Base-by-base conservation (phyloP, 768 basidiomycete species). In the Daedaleopsis nitida region DNA sequence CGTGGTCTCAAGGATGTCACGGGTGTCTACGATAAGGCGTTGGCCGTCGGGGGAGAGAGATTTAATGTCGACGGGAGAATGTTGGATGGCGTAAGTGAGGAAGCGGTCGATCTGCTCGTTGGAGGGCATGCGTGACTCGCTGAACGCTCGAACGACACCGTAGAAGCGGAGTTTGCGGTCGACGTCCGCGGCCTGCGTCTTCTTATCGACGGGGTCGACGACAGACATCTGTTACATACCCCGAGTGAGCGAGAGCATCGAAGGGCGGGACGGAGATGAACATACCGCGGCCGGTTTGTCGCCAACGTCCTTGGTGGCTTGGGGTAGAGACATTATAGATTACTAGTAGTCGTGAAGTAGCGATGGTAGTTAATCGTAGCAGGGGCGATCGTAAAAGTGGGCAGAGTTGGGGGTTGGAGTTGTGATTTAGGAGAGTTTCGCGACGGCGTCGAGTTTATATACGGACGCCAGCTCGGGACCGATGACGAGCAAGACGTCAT, bases 131-230 rank as follows among this genome's bases (percentile, higher is more conserved):
- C 87, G 86, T 23, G 91, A 92, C 53, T 86, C 79, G 50, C 91
- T 83, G 70, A 97, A 85, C 0, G 94, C 94, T 65, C 89, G 78
- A 62, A 97, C 80, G 57, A 91, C 85, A 65, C 89, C 92, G 69
- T 88, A 96, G 47, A 96, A 76, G 55, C 85, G 85, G 57, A 96
- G 80, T 79, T 96, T 96, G 67, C 92, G 83, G 67, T 92, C 86
- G 61, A 95, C 82, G 71, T 96, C 94, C 6, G 82, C 85, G 12
- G 88, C 85, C 69, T 87, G 86, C 49, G 73, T 74, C 8, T 70
- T 73, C 60, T 80, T 86, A 72, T 91, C 80, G 57, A 83, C 80
- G 17, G 94, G 90, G 35, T 78, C 80, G 43, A 86, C 84, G 56
- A 94, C 92, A 48, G 86, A 80, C 65, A 81, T 82, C 69, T 70